These are phyloP conservation scores for Phytophthora megakarya DNA, from an alignment of 352 stramenopile species.

Conservation along the genomic window DNA sequence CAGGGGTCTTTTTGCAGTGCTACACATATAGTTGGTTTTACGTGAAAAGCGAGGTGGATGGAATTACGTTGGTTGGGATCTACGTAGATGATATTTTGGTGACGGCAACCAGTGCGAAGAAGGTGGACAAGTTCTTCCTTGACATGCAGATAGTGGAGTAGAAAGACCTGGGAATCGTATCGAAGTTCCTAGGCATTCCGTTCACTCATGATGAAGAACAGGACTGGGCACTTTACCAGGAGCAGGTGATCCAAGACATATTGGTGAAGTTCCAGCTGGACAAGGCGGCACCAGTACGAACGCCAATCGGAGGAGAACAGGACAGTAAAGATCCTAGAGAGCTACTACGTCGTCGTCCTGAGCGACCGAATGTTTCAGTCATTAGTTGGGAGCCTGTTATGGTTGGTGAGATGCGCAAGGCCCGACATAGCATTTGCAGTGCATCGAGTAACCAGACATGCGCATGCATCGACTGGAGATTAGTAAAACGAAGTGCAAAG, in stretches of 20 bases:
- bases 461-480: background rate
- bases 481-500: background rate
- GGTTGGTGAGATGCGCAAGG: background rate
- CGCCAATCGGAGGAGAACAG: background rate
- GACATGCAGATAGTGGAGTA: constrained; percentile 23
- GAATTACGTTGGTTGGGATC: constrained; percentile 26
- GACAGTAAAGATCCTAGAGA: background rate
- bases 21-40: constrained; percentile 33
- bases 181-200: constrained; percentile 30
- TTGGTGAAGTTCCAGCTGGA: background rate
- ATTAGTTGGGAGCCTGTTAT: background rate
- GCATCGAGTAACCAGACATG: background rate
- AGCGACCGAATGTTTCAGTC: constrained; percentile 1
- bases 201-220: background rate
- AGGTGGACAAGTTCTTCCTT: constrained; percentile 7
- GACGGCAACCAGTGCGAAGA: background rate
- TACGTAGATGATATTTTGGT: constrained; percentile 43
- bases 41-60: too few species aligned
- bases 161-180: constrained; percentile 18
- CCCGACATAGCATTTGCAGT: constrained; percentile 1
- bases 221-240: background rate
- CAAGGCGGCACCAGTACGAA: background rate
- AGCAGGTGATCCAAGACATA: background rate
- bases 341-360: background rate
- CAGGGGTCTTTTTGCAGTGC: constrained; percentile 14